phyloP scores from a whole-genome alignment of 2,329 filamentous ascomycete species.

The Penicillium sp. region DNA sequence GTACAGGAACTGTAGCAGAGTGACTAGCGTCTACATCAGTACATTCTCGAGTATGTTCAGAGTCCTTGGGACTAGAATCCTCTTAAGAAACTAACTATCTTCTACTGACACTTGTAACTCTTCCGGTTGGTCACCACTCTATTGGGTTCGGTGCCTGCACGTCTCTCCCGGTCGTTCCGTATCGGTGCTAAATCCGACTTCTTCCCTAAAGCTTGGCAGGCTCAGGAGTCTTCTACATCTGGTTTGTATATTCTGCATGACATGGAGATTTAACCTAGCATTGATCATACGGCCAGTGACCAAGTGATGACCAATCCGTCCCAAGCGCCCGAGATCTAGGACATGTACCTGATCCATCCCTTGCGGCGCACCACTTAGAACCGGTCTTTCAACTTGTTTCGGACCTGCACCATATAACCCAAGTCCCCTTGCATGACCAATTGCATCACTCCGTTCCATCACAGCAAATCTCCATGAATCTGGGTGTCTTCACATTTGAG shows the following conservation, averaged over 20 bases:
- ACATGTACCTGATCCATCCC: constrained; percentile 27
- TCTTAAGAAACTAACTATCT: neutral
- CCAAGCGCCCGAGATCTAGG: constrained; percentile 3
- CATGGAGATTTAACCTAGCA: neutral
- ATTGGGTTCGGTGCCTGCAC: constrained; percentile 2
- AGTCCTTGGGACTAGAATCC: neutral
- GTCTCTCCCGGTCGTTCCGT: constrained; percentile 1
- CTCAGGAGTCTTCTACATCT: neutral
- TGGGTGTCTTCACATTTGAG: neutral
- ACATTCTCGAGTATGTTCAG: neutral
- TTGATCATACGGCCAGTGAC: neutral
- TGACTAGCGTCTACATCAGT: neutral
- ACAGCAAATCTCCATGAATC: neutral
- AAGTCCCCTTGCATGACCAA: constrained; percentile 17
- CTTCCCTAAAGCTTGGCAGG: neutral
- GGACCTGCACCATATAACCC: neutral
- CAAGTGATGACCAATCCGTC: neutral
- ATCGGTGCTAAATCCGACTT: neutral
- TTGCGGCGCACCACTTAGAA: constrained; percentile 18
- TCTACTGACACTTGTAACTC: neutral
- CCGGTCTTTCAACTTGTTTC: constrained; percentile 10
- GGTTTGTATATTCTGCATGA: neutral
- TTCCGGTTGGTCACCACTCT: neutral
- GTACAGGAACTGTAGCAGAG: too few relatives aligned
- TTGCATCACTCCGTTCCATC: constrained; percentile 15